Percentiles rank a stretch among this genome's conserved stretches.
Evolutionary conservation across 164 flowering plant genomes (phyloP).

Genomic region (Tetrastigma voinierianum): DNA sequence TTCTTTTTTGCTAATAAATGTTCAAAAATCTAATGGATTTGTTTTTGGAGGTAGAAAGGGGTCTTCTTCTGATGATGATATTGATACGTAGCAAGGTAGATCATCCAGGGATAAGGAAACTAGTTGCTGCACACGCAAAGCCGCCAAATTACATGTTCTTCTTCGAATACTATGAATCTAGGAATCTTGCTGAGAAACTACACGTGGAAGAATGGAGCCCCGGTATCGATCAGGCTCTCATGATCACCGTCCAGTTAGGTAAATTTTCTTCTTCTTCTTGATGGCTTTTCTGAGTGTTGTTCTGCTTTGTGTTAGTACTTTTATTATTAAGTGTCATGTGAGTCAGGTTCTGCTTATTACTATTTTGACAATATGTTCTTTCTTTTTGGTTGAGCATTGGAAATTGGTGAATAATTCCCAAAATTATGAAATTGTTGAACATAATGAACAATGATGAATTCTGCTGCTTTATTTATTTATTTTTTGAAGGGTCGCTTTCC

Average conservation of each 20-base stretch:
- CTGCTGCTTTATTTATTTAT: no score
- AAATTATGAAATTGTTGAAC: not conserved
- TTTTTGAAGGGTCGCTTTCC: no score
- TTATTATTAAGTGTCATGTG: no score
- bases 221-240: slow-evolving; percentile 41
- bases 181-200: slow-evolving; percentile 59
- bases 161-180: slow-evolving; percentile 57
- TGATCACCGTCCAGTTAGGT: slow-evolving; percentile 60
- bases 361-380: no score
- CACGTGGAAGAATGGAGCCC: slow-evolving; percentile 87
- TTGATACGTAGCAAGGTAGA: slow-evolving; percentile 55
- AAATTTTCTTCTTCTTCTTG: not conserved
- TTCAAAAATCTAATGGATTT: not conserved
- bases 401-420: not conserved
- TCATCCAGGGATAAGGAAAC: slow-evolving; percentile 70
- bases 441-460: no score
- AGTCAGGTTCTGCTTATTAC: no score
- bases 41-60: slow-evolving; percentile 5
- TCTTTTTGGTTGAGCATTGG: no score
- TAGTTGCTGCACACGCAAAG: slow-evolving; percentile 85
- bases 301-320: not conserved
- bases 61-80: no score
- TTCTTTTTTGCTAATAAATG: not conserved
- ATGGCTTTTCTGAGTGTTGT: not conserved
- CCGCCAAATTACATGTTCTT: slow-evolving; percentile 93